phyloP scores from a whole-genome alignment of 2,329 filamentous ascomycete genomes.

The Magnaporthiopsis incrustans region DNA sequence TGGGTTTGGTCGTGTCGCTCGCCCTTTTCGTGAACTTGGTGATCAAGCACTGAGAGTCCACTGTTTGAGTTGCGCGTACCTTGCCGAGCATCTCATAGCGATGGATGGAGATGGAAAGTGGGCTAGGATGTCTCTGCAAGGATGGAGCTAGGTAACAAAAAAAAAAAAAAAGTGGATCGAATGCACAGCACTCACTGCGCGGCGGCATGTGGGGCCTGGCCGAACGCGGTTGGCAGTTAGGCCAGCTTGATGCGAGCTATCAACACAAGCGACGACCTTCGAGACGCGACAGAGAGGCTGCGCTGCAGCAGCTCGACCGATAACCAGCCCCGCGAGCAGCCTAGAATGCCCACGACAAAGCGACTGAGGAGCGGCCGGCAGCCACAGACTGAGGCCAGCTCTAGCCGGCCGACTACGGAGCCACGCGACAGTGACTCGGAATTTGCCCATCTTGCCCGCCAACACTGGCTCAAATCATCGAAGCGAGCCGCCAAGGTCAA shows the following conservation, averaged over 20 bases:
- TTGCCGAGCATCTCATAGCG: not conserved
- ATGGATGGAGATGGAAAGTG: not conserved
- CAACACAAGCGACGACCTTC: conserved; percentile 11
- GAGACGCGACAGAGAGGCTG: conserved; percentile 8
- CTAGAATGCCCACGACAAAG: conserved; percentile 50
- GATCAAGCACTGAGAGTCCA: not conserved
- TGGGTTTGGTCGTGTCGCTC: not conserved
- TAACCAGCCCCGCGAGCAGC: not conserved
- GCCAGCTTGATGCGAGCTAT: conserved; percentile 10
- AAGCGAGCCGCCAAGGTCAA: conserved; percentile 56
- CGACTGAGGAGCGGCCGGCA: conserved; percentile 45
- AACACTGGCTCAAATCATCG: conserved; percentile 70
- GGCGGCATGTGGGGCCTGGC: conserved; percentile 1
- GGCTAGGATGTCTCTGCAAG: not conserved
- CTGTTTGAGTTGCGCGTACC: not conserved
- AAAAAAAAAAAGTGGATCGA: not conserved
- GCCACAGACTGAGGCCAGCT: conserved; percentile 28
- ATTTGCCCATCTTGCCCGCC: conserved; percentile 70
- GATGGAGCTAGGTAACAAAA: not conserved
- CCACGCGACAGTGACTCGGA: conserved; percentile 63
- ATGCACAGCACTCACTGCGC: not conserved
- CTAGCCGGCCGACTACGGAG: conserved; percentile 54
- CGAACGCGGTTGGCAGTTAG: not conserved
- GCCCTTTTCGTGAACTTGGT: not conserved
- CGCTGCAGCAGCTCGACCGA: not conserved